Evolutionary conservation across 2,329 filamentous ascomycete species (phyloP).

Genomic region (Cladosporium sp.): DNA sequence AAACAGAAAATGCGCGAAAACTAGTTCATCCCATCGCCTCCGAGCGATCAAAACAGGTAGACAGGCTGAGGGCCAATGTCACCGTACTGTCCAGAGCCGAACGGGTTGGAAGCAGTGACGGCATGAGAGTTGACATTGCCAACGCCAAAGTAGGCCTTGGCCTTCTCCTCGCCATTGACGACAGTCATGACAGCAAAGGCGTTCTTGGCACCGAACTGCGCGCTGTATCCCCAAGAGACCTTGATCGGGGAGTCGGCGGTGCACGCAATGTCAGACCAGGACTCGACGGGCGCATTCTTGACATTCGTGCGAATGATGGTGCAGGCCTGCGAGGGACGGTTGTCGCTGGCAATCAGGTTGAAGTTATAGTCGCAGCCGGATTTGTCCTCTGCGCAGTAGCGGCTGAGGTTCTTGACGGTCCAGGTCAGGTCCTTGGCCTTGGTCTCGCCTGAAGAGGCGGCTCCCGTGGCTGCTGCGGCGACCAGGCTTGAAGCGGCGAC

Average conservation of each 20-base stretch:
- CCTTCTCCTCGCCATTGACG: constrained; percentile 12
- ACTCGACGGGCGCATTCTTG: constrained; percentile 11
- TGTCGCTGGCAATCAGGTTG: constrained; percentile 12
- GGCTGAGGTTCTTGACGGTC: constrained; percentile 14
- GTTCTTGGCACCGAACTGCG: constrained; percentile 12
- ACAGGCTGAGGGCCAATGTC: constrained; percentile 15
- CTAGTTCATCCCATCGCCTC: not conserved
- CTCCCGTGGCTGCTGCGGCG: not conserved
- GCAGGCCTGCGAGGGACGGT: constrained; percentile 12
- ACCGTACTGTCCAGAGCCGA: constrained; percentile 14
- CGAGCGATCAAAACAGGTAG: constrained; percentile 15
- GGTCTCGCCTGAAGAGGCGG: constrained; percentile 6
- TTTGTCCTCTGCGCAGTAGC: constrained; percentile 14
- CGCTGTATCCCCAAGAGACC: constrained; percentile 15
- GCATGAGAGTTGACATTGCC: constrained; percentile 12
- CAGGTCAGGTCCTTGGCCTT: constrained; percentile 10
- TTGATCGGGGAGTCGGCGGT: constrained; percentile 6
- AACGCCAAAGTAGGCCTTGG: constrained; percentile 14
- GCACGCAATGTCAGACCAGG: constrained; percentile 11
- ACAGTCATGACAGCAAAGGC: constrained; percentile 15
- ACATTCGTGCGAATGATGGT: constrained; percentile 12
- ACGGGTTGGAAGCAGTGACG: constrained; percentile 6
- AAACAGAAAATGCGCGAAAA: no score
- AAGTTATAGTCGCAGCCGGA: constrained; percentile 17
- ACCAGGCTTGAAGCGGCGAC: not conserved